These are phyloP conservation scores for Polytolypa hystricis DNA, from an alignment of 2,329 filamentous ascomycete species.

Conservation along the genomic window DNA sequence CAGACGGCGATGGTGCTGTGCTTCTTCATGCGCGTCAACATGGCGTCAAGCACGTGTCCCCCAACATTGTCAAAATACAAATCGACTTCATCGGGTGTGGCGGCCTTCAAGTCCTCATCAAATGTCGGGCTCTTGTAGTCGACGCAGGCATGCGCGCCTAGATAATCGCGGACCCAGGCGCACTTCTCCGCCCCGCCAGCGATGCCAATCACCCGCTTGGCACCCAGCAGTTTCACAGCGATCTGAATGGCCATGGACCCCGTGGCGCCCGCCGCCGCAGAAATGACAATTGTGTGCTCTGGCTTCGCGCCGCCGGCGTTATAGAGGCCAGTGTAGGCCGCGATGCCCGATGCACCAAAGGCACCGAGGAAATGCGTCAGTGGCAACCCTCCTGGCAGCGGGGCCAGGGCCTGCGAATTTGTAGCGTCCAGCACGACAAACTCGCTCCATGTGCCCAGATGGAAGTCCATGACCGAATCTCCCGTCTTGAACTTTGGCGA, in stretches of 20 bases:
- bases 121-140: conserved; percentile 49
- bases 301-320: conserved; percentile 29
- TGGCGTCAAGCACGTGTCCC: conserved; percentile 58
- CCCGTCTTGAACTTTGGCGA: neutral
- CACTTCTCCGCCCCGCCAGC: conserved; percentile 59
- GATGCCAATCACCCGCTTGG: conserved; percentile 50
- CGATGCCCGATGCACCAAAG: neutral
- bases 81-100: conserved; percentile 50
- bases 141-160: conserved; percentile 56
- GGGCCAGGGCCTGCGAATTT: neutral
- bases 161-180: conserved; percentile 49
- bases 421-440: neutral
- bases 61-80: conserved; percentile 68
- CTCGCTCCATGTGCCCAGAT: neutral
- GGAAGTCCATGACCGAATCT: neutral
- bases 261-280: conserved; percentile 66
- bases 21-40: conserved; percentile 51
- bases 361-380: neutral
- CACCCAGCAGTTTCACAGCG: conserved; percentile 56
- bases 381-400: neutral
- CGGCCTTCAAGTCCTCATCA: conserved; percentile 46
- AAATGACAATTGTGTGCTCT: conserved; percentile 66
- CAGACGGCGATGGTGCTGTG: conserved; percentile 60
- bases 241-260: conserved; percentile 69
- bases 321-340: neutral